Conservation (phyloP, 148 eudicot genomes). For the Silene conica region DNA sequence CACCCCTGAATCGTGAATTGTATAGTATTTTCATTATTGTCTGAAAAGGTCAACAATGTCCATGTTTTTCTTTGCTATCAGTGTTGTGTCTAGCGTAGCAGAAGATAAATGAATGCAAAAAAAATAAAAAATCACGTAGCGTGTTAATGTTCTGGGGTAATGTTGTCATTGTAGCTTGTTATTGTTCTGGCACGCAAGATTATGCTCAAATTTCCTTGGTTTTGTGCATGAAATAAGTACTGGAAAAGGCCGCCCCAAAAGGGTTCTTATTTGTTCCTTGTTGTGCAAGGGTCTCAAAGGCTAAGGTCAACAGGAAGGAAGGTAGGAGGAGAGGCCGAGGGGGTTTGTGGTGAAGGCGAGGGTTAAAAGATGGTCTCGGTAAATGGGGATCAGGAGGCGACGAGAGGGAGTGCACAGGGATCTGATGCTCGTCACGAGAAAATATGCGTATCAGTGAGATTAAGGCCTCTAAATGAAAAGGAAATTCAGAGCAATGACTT, state of each 20-base stretch:
- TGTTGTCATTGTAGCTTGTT: neutral
- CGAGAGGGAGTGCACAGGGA: conserved; percentile 16
- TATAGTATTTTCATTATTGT: conserved; percentile 3
- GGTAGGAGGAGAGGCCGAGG: neutral
- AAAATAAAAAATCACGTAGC: too few relatives aligned
- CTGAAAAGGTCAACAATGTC: conserved; percentile 10
- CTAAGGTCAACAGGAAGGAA: neutral
- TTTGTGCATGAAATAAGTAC: neutral
- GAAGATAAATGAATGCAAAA: neutral
- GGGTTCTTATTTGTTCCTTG: neutral
- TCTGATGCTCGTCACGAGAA: conserved; percentile 51
- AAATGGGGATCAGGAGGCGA: conserved; percentile 42
- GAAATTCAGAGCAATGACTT: conserved; percentile 55
- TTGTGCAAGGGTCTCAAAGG: neutral
- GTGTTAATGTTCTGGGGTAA: neutral
- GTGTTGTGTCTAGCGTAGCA: neutral
- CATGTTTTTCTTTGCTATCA: neutral
- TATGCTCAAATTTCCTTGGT: neutral
- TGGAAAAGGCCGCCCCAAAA: neutral
- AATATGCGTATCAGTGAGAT: conserved; percentile 66
- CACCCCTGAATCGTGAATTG: conserved; percentile 20
- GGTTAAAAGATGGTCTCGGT: conserved; percentile 39
- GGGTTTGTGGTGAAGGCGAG: neutral
- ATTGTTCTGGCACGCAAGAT: conserved; percentile 6
- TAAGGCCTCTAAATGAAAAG: conserved; percentile 68